A percentile compares a stretch with the other conserved stretches of the same genome.
These are phyloP conservation scores for Xylariaceae sp. DNA, from an alignment of 2,329 filamentous ascomycete genomes.

Conservation along the genomic window DNA sequence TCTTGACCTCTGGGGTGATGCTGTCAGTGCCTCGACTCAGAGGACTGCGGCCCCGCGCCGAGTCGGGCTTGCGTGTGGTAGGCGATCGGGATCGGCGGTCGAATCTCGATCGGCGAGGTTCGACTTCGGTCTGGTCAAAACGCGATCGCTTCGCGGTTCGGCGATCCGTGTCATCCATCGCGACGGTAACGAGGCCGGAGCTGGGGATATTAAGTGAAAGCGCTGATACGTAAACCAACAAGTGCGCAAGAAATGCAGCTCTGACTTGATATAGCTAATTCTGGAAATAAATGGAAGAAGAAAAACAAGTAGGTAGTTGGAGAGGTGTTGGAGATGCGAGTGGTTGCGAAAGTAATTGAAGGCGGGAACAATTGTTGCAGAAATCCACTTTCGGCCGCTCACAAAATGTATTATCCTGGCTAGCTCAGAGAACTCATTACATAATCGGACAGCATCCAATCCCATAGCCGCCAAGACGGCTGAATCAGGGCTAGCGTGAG, in stretches of 20 bases:
- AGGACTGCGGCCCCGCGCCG: conserved; percentile 75
- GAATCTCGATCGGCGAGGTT: conserved; percentile 74
- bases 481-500: conserved; percentile 7
- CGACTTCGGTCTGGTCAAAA: conserved; percentile 87
- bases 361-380: conserved; percentile 15
- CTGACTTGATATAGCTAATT: background rate
- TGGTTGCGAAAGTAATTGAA: conserved; percentile 6
- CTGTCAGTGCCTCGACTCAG: conserved; percentile 43
- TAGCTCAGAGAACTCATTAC: background rate
- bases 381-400: conserved; percentile 12
- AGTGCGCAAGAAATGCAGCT: background rate
- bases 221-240: background rate
- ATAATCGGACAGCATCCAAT: background rate
- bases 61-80: conserved; percentile 59
- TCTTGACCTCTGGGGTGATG: conserved; percentile 32
- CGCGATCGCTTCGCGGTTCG: conserved; percentile 75
- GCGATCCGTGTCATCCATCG: conserved; percentile 74
- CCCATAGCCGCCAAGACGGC: too few species aligned
- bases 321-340: conserved; percentile 15
- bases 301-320: background rate
- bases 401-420: conserved; percentile 10
- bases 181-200: conserved; percentile 2
- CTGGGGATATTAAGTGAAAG: background rate
- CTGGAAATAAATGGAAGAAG: background rate
- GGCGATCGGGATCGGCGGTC: conserved; percentile 89